Percentiles rank a stretch among this genome's conserved stretches.
Evolutionary conservation across 2,329 filamentous ascomycete genomes (phyloP).

Genomic region (Hansfordia pulvinata): DNA sequence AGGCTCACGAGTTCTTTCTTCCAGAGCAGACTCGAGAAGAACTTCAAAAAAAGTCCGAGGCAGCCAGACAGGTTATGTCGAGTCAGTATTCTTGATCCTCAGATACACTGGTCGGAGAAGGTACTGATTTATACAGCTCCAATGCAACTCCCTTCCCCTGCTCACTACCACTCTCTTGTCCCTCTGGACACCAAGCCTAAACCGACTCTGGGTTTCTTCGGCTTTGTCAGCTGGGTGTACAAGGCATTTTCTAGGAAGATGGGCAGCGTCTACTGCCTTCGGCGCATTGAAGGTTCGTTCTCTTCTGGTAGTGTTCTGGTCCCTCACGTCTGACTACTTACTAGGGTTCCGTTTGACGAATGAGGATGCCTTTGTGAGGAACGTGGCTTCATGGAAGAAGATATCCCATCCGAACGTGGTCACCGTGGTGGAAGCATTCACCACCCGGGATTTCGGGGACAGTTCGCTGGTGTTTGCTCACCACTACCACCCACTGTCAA

Average conservation of each 20-base stretch:
- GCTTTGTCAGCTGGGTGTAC: constrained; percentile 87
- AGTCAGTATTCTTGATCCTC: constrained; percentile 32
- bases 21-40: constrained; percentile 79
- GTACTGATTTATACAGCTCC: constrained; percentile 15
- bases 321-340: constrained; percentile 4
- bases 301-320: neutral
- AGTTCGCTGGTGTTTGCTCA: constrained; percentile 90
- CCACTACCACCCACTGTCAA: constrained; percentile 83
- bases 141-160: constrained; percentile 60
- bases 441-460: constrained; percentile 82
- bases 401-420: constrained; percentile 74
- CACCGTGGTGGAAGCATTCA: constrained; percentile 82
- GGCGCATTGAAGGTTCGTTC: constrained; percentile 61
- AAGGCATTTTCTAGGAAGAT: constrained; percentile 85
- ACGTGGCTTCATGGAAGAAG: constrained; percentile 80
- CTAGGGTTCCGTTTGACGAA: constrained; percentile 74
- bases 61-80: constrained; percentile 71
- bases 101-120: too few species aligned
- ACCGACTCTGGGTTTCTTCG: constrained; percentile 67
- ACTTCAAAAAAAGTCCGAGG: constrained; percentile 76
- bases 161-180: constrained; percentile 86
- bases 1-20: constrained; percentile 83
- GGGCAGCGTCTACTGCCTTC: constrained; percentile 74
- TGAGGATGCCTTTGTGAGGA: constrained; percentile 66
- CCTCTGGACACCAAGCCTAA: constrained; percentile 68